Base-by-base conservation (phyloP, 1,284 basidiomycete genomes). In the Fomitiporia mediterranea region DNA sequence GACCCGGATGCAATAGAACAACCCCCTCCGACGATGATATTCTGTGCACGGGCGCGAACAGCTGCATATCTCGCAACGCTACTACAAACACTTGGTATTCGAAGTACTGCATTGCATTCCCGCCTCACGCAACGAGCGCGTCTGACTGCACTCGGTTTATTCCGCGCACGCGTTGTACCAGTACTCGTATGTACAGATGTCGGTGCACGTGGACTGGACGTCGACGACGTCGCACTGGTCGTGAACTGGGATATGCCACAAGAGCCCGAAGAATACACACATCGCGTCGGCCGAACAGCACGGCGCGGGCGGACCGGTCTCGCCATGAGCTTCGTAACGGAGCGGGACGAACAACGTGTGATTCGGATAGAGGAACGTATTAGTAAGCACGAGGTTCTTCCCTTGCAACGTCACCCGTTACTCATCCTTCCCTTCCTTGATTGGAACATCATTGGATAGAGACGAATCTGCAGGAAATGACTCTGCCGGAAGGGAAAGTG, bases 181-280 rank as follows among this genome's bases (percentile, higher is more conserved):
- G 88, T 99, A 43, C 78, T 99, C 28, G 81, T 99, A 51, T 94
- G 91, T 21, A 98, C 96, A 2, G 96, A 98, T 69, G 94, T 99
- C 25, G 96, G 94, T 6, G 90, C 91, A 35, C 84, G 95, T 67
- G 95, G 95, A 50, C 74, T 98, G 60, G 95, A 98, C 73, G 96
- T 98, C 57, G 91, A 91, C 60, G 92, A 96, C 64, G 94, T 98
- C 17, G 92, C 91, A 17, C 83, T 97, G 74, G 93, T 98, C 35
- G 78, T 97, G 60, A 99, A 99, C 65, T 99, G 94, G 94, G 97
- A 99, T 69, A 70, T 99, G 63, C 89, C 97, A 51, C 74, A 74
- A 19, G 84, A 87, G 66, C 78, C 87, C 4, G 79, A 89, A 70
- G 84, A 89, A 69, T 88, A 90, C 67, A 89, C 85, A 9, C 88